Evolutionary conservation across 805 yeast genomes (phyloP), one percentile per base, ranked within the genome.

Genomic region (Wickerhamomyces hampshirensis): DNA sequence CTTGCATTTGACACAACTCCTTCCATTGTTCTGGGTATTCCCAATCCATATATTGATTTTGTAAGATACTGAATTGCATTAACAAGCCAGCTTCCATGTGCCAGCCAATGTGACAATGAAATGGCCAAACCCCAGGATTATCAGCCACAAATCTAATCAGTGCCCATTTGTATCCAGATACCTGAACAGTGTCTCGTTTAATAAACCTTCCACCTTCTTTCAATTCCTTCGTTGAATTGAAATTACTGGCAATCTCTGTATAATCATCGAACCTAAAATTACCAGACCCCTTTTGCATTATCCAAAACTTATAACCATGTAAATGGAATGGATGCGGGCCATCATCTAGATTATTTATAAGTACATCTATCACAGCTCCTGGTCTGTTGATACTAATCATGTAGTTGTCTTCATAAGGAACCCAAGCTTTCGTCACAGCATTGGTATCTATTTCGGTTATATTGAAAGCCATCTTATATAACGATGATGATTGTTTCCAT

Each of bases 81-180:
- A 48, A 66, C 50, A 72, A 59, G 12, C 85, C 85, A 56, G 77
- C 82, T 50, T 71, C 46, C 46, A 42, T 35, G 21, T 42, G 46
- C 46, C 46, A 42, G 0, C 46, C 46, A 26, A 79, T 70, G 53
- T 80, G 88, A 59, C 94, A 84, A 55, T 84, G 94, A 72, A 84
- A 78, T 33, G 80, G 74, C 93, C 93, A 84, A 14, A 83, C 73
- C 24, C 94, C 94, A 4, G 93, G 89, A 47, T 82, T 83, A 47
- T 80, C 75, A 15, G 88, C 81, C 38, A 63, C 66, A 53, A 81
- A 80, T 37, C 93, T 64, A 23, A 58, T 65, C 63, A 58, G 76
- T 26, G 75, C 63, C 55, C 73, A 69, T 6, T 84, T 80, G 47
- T 73, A 73, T 15, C 78, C 71, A 18, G 71, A 65, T 13, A 81